Conservation (phyloP, 2,329 filamentous ascomycete genomes). For the Colletotrichum sp. region DNA sequence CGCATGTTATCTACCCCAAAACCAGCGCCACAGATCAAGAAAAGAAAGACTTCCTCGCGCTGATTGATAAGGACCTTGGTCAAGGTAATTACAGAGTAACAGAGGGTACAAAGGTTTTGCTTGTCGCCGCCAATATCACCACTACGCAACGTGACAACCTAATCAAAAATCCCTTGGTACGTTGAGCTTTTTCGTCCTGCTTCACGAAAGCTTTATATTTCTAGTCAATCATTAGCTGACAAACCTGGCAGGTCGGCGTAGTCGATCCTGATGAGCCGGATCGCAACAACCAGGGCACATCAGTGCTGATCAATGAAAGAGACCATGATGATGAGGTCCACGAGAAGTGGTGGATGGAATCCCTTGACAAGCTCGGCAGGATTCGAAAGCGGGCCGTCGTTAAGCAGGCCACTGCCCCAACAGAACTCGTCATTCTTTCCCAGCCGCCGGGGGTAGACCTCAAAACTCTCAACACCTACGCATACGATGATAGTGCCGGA, state of each 20-base stretch:
- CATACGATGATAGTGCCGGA: background rate
- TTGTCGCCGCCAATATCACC: background rate
- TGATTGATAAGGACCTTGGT: background rate
- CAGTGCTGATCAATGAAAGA: background rate
- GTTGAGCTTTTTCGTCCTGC: fast-evolving
- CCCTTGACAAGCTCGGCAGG: background rate
- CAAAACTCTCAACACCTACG: background rate
- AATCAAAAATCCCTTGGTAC: background rate
- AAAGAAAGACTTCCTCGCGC: background rate
- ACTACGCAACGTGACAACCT: background rate
- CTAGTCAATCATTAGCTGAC: background rate
- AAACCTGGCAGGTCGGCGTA: background rate
- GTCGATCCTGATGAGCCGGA: background rate
- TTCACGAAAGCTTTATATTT: background rate
- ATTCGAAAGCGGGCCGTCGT: background rate
- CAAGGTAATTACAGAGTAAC: background rate
- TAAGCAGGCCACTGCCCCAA: background rate
- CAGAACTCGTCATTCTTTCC: background rate
- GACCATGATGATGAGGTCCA: background rate
- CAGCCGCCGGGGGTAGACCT: background rate
- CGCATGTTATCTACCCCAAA: background rate
- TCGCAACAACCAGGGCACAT: background rate
- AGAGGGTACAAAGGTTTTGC: background rate
- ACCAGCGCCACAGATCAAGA: background rate
- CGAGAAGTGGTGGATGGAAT: background rate